A percentile compares a stretch with the other conserved stretches of the same genome.
These are phyloP conservation scores for Porcisia deanei DNA, from an alignment of 208 protist genomes.

Conservation along the genomic window DNA sequence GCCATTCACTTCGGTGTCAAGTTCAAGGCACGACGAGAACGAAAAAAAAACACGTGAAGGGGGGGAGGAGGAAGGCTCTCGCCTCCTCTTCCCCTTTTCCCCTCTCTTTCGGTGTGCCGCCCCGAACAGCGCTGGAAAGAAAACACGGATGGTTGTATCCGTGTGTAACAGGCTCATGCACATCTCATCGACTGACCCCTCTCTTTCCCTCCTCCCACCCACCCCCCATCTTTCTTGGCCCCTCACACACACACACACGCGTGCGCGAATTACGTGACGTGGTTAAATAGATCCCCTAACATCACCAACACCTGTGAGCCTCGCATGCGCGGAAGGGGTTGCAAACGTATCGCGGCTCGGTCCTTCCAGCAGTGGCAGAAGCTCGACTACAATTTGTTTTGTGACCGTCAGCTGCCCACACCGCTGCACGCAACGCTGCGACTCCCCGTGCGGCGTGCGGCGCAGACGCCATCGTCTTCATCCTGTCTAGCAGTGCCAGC, in stretches of 20 bases:
- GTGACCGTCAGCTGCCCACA: conserved; percentile 11
- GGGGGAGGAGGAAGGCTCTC: no score
- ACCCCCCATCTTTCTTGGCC: background rate
- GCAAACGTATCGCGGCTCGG: conserved; percentile 7
- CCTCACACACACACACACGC: background rate
- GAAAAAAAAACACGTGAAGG: background rate
- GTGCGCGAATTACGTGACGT: background rate
- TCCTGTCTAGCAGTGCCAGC: background rate
- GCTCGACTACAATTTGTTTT: conserved; percentile 14
- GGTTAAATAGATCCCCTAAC: background rate
- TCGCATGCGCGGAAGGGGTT: conserved; percentile 16
- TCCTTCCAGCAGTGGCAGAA: conserved; percentile 21
- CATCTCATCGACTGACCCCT: no score
- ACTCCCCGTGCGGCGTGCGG: conserved; percentile 12
- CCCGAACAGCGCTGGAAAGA: background rate
- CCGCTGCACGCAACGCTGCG: conserved; percentile 17
- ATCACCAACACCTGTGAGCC: background rate
- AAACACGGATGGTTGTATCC: background rate
- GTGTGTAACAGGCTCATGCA: background rate
- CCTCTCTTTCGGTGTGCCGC: background rate
- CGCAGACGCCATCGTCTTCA: background rate
- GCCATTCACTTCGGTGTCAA: background rate
- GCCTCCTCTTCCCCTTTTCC: background rate
- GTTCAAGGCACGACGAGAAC: background rate
- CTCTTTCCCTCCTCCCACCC: background rate